Conservation (phyloP, 2,329 filamentous ascomycete species). For the Drechslera avenae region DNA sequence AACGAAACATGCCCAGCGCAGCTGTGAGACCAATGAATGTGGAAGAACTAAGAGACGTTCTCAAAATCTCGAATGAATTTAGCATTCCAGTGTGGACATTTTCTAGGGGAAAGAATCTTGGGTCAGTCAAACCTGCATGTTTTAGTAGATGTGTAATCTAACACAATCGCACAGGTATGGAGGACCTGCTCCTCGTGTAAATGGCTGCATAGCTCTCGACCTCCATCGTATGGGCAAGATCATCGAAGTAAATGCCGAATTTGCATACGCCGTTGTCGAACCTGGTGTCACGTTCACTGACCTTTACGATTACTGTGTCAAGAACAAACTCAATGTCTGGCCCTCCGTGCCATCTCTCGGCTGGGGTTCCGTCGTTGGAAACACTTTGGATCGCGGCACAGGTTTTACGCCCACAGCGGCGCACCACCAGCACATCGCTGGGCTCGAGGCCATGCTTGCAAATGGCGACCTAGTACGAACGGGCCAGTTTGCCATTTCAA, state of each 20-base stretch:
- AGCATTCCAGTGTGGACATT: conserved; percentile 41
- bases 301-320: conserved; percentile 40
- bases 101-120: conserved; percentile 44
- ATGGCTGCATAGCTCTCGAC: conserved; percentile 43
- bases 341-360: conserved; percentile 41
- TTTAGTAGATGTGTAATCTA: background rate
- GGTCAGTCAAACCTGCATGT: conserved; percentile 24
- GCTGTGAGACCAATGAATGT: conserved; percentile 47
- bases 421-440: conserved; percentile 47
- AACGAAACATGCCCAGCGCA: conserved; percentile 40
- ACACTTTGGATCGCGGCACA: conserved; percentile 50
- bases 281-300: conserved; percentile 37
- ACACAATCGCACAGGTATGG: conserved; percentile 26
- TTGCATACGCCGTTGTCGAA: conserved; percentile 55
- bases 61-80: conserved; percentile 34
- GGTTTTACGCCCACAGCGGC: conserved; percentile 49
- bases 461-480: conserved; percentile 42
- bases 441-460: conserved; percentile 47
- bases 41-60: conserved; percentile 29
- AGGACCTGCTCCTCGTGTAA: conserved; percentile 43
- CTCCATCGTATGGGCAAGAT: conserved; percentile 52
- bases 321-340: conserved; percentile 41
- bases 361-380: conserved; percentile 45
- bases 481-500: conserved; percentile 51
- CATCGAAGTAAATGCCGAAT: conserved; percentile 52